Evolutionary conservation across 768 basidiomycete species (phyloP).

Genomic region (Suillus sp.): DNA sequence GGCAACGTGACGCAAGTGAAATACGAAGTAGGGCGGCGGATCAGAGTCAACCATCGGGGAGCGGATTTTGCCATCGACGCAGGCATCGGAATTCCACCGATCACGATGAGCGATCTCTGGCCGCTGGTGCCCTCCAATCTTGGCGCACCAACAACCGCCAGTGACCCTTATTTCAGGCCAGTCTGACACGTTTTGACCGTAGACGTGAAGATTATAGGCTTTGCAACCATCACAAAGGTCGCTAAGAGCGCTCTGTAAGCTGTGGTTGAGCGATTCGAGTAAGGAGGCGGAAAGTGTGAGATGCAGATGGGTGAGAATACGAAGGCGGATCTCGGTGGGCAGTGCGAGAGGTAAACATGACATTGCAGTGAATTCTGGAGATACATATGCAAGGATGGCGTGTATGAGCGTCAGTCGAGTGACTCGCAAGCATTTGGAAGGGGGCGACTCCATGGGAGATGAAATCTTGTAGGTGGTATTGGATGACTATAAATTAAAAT

Average conservation of each 20-base stretch:
- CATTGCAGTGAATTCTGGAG: constrained; percentile 44
- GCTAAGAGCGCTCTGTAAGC: constrained; percentile 35
- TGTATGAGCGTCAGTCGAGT: constrained; percentile 52
- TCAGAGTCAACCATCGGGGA: constrained; percentile 34
- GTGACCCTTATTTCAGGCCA: constrained; percentile 52
- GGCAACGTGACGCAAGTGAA: constrained; percentile 47
- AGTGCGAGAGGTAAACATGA: constrained; percentile 31
- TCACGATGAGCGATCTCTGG: constrained; percentile 12
- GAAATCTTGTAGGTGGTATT: background rate
- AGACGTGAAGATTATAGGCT: constrained; percentile 55
- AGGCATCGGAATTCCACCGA: constrained; percentile 15
- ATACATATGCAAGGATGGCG: constrained; percentile 51
- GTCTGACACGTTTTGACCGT: constrained; percentile 51
- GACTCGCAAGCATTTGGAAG: constrained; percentile 29
- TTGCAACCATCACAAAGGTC: constrained; percentile 51
- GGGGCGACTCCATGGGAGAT: constrained; percentile 19
- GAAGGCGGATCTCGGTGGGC: constrained; percentile 54
- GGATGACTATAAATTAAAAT: background rate
- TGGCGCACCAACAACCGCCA: constrained; percentile 49
- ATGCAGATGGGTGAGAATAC: constrained; percentile 52
- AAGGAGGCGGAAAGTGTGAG: constrained; percentile 44
- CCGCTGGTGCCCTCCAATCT: constrained; percentile 21
- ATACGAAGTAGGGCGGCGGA: constrained; percentile 34
- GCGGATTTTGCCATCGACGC: constrained; percentile 30
- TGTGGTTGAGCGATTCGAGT: constrained; percentile 43